Conservation (phyloP, 768 basidiomycete species). For the Rhodosporidiobolus odoratus region DNA sequence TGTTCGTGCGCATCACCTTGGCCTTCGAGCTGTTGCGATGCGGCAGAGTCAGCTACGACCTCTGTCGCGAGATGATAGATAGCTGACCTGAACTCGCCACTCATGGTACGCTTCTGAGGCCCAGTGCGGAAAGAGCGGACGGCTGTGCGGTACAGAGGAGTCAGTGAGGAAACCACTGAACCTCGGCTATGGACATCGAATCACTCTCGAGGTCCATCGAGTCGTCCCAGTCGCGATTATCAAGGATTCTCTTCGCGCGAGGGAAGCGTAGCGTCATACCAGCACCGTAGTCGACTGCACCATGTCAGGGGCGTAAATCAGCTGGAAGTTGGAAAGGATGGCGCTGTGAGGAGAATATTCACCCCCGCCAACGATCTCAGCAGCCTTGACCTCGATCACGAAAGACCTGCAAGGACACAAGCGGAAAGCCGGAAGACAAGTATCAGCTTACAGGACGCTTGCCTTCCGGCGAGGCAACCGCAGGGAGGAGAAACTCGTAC, state of each 20-base stretch:
- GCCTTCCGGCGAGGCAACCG: too few relatives aligned
- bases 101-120: constrained; percentile 48
- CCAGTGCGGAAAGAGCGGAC: constrained; percentile 40
- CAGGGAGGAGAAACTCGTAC: constrained; percentile 50
- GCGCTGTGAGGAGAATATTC: constrained; percentile 5
- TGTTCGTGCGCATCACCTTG: constrained; percentile 14
- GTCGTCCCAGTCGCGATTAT: neutral
- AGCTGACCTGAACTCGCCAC: constrained; percentile 11
- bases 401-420: constrained; percentile 63
- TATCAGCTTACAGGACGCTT: too few relatives aligned
- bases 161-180: constrained; percentile 45
- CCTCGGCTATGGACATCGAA: neutral
- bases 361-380: constrained; percentile 78
- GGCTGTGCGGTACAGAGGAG: constrained; percentile 46
- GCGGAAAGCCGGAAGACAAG: neutral
- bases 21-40: constrained; percentile 25
- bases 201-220: neutral
- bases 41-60: neutral
- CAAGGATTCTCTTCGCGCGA: constrained; percentile 14
- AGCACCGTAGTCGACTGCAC: constrained; percentile 65
- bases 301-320: neutral
- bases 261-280: constrained; percentile 93
- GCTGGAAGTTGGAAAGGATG: neutral
- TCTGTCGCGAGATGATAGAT: neutral
- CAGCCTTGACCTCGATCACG: constrained; percentile 85